Percentiles rank a stretch among this genome's conserved stretches.
These are phyloP conservation scores for Volutella citrinella DNA, from an alignment of 2,329 filamentous ascomycete species.

Conservation along the genomic window DNA sequence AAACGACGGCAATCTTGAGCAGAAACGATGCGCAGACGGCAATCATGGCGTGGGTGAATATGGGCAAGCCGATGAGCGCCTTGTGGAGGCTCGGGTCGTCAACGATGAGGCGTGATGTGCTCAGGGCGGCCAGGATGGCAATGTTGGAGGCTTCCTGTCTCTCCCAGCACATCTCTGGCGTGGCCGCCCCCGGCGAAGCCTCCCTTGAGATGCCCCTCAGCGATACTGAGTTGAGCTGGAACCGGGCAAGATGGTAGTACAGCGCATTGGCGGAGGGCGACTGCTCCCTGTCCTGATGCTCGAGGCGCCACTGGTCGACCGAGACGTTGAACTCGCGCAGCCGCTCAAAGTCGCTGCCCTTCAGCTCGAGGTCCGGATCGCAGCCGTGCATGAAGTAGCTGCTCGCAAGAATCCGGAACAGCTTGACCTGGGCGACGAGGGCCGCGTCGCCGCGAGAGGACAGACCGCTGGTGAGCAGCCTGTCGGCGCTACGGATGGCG, in stretches of 20 bases:
- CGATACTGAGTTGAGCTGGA: slow-evolving; percentile 3
- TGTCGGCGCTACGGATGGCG: background rate
- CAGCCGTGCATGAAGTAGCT: slow-evolving; percentile 3
- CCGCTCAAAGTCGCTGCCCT: slow-evolving; percentile 1
- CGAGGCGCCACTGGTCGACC: slow-evolving; percentile 2
- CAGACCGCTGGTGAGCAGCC: slow-evolving; percentile 1
- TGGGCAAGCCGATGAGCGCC: background rate
- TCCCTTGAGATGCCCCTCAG: slow-evolving; percentile 1
- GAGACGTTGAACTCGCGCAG: slow-evolving; percentile 1
- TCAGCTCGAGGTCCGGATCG: slow-evolving; percentile 4
- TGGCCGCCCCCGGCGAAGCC: background rate
- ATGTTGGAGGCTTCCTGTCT: slow-evolving; percentile 1
- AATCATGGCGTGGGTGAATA: slow-evolving; percentile 3
- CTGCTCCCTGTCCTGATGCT: background rate
- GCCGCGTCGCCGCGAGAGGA: background rate
- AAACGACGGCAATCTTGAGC: slow-evolving; percentile 1
- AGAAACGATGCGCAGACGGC: slow-evolving; percentile 2
- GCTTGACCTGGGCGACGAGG: slow-evolving; percentile 2
- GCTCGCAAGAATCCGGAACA: slow-evolving; percentile 1
- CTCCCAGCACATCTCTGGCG: background rate
- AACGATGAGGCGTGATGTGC: background rate
- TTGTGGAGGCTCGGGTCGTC: background rate
- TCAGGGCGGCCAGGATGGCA: slow-evolving; percentile 1
- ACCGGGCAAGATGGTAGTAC: slow-evolving; percentile 1
- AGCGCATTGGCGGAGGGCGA: background rate